Base-by-base conservation (phyloP, 768 basidiomycete genomes). In the Brasilioporus rufonigricans region DNA sequence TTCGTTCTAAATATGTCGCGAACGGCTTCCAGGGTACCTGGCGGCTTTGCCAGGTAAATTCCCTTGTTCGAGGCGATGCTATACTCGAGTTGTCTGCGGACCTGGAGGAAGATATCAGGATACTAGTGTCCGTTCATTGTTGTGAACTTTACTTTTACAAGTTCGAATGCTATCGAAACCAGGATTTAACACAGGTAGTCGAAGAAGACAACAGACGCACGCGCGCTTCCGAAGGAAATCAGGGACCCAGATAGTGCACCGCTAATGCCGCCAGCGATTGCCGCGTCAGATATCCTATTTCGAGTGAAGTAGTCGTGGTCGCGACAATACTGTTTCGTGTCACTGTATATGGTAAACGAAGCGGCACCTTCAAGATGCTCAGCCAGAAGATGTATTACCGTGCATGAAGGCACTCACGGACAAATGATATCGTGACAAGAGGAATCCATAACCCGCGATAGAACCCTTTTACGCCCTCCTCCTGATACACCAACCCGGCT, bases 381-480 rank as follows among this genome's bases (percentile, higher is more conserved):
- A 57, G 48, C 48, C 50, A 52, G 47, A 38, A 23, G 29, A 52
- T 23, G 56, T n/a, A 33, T 36, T 23, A 5, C 23, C 8, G n/a
- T 49, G 52, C 26, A 43, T 45, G 49, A 52, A 48, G 35, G 21
- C 44, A 91, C 91, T 74, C 70, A 86, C 96, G 92, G 71, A 98
- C 94, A 69, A 96, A 93, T 6, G 94, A 93, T 63, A 98, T 98
- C 10, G 94, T 96, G 72, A 93, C 79, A 52, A 98, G 82, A 44
- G 96, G 95, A 62, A 98, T 90, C 84, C 90, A 91, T 48, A 94
- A 66, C 53, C 92, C 92, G 53, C 93, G 81, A 71, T 91, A 96
- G 73, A 93, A 98, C 50, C 96, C 95, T 60, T 80, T 80, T 32
- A 92, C 72, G n/a, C 93, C 87, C 73, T 93, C 89, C 65, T 93